Base-by-base conservation (phyloP, 345 rosid genomes). In the Isatis tinctoria region DNA sequence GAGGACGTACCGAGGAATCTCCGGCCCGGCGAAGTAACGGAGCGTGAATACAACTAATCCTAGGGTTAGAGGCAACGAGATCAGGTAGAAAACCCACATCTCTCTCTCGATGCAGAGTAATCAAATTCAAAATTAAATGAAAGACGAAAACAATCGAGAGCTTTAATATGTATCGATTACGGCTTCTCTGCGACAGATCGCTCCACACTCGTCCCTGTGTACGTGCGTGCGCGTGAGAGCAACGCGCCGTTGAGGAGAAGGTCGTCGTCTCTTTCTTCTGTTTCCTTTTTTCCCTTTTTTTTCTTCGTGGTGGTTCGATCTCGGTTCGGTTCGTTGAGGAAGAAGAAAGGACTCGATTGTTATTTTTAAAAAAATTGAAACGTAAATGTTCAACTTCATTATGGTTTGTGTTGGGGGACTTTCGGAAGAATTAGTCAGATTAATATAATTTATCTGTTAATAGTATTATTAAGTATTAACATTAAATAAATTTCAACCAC, bases 61-160 rank as follows among this genome's bases (percentile, higher is more conserved):
- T 74, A 96, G 78, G 78, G 98, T 90, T 86, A 92, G 75, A 62
- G 99, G 99, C 80, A 92, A 77, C 83, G 98, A 92, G 87, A 96
- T 92, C 91, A 90, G 79, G 81, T 96, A 96, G 80, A 92, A 92
- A 57, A 90, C 98, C 99, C 96, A 90, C 99, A 96, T 96, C 84
- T 81, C 82, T 47, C 51, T 68, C 68, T 17, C 58, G 17, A 14
- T 35, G 60, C 51, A 44, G 30, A 33, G 22, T 6, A 33, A 43
- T 47, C 58, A 44, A 73, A 17, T 10, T 22, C n/a, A 22, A 54
- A 54, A n/a, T 16, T 14, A n/a, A 7, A 30, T 13, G 10, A 12
- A 61, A 18, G 6, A 24, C 10, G 35, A 1, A 7, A 12, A 10
- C 60, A 58, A 35, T 22, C 48, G 27, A 51, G 27, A 36, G 67